phyloP scores from a whole-genome alignment of 2,329 filamentous ascomycete species.

The Chalaropsis ovoidea region DNA sequence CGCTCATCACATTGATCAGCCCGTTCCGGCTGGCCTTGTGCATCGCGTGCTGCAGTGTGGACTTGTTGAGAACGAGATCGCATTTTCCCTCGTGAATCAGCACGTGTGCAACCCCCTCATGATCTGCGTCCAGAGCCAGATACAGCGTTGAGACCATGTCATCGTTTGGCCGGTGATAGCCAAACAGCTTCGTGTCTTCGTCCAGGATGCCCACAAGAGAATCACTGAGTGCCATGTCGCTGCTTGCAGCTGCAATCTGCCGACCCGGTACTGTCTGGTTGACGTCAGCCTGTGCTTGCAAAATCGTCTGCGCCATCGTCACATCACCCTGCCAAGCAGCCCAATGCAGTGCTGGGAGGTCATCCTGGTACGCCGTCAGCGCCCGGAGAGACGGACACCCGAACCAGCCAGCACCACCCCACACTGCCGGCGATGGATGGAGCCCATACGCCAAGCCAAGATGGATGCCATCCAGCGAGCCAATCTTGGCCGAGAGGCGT shows the following conservation, averaged over 20 bases:
- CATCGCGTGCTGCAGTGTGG: constrained; percentile 12
- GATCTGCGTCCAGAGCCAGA: constrained; percentile 19
- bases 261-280: constrained; percentile 10
- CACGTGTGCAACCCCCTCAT: constrained; percentile 12
- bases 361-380: constrained; percentile 1
- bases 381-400: constrained; percentile 17
- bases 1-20: background rate
- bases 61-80: constrained; percentile 16
- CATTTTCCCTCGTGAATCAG: background rate
- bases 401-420: constrained; percentile 15
- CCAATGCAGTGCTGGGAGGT: constrained; percentile 22
- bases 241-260: constrained; percentile 2
- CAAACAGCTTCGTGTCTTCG: constrained; percentile 18
- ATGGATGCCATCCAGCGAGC: constrained; percentile 16
- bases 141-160: constrained; percentile 20
- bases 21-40: constrained; percentile 19
- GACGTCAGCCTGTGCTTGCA: constrained; percentile 13
- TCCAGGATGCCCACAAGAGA: constrained; percentile 14
- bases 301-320: background rate
- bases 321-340: constrained; percentile 18
- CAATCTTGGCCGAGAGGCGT: constrained; percentile 16
- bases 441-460: background rate
- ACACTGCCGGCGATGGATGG: constrained; percentile 7
- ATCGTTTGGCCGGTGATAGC: background rate
- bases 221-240: background rate